Evolutionary conservation across 805 yeast species (phyloP), one percentile per base, ranked within the genome.

Genomic region (Deakozyma indianensis): DNA sequence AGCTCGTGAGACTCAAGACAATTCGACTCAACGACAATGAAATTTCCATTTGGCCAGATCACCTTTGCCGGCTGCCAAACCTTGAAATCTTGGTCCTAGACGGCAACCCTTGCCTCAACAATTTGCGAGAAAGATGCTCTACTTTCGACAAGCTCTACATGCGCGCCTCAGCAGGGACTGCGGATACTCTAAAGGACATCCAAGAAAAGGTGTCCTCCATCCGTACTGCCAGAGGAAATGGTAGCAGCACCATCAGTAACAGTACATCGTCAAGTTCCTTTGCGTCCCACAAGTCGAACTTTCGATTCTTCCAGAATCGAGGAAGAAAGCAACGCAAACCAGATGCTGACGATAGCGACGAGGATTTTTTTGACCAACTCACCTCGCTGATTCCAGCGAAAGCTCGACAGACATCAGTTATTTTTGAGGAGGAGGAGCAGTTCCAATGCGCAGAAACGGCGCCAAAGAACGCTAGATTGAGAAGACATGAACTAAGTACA

Each of bases 31-130:
- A 47, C 25, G 49, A 53, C 41, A 54, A 54, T 41, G 22, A 44
- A 16, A 54, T 54, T 22, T 25, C 53, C 4, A 49, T 51, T 23
- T 54, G 58, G 58, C 58, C 58, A 9, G 52, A 50, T 41, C 58
- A 53, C 35, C 47, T 54, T 23, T 52, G 50, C 7, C 35, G 51
- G 4, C 42, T 54, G 35, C 42, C 46, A 3, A 49, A 52, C 22
- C 48, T 54, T 7, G 41, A 42, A 24, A 53, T 54, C 21, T 40
- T 54, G 15, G 54, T 50, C 23, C 44, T 54, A 23, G 55, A 51
- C 18, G 56, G 56, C 1, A 54, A 54, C 45, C 58, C 58, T 1
- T 54, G 58, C 29, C 38, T 54, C 20, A 45, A 41, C 23, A 25
- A 16, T 20, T 43, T 50, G 45, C 48, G 52, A 38, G 41, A 44